Evolutionary conservation across 2,329 filamentous ascomycete genomes (phyloP).

Genomic region (Byssochlamys sp.): DNA sequence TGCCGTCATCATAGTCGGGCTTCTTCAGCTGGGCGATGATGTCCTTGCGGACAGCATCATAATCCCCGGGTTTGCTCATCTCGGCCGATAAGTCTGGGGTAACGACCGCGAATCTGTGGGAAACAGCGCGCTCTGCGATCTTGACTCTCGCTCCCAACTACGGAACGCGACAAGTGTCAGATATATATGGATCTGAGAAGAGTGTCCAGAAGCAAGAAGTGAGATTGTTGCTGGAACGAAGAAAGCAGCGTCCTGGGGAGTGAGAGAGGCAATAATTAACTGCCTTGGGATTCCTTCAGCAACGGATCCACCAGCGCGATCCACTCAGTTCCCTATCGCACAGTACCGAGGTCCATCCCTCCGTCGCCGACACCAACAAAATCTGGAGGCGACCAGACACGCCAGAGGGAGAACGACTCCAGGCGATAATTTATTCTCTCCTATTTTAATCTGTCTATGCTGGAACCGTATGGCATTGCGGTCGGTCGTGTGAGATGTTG

Average conservation of each 20-base stretch:
- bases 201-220: neutral
- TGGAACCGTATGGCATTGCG: neutral
- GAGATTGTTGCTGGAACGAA: neutral
- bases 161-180: neutral
- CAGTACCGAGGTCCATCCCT: neutral
- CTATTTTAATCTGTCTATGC: neutral
- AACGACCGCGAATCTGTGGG: neutral
- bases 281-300: neutral
- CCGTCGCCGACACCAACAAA: neutral
- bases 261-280: neutral
- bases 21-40: conserved; percentile 47
- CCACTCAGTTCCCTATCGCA: neutral
- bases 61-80: conserved; percentile 31
- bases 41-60: conserved; percentile 45
- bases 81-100: conserved; percentile 15
- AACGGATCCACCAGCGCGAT: neutral
- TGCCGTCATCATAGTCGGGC: conserved; percentile 57
- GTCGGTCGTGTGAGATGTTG: neutral
- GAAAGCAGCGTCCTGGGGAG: neutral
- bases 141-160: neutral
- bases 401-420: neutral
- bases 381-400: neutral
- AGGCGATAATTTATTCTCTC: too few relatives aligned
- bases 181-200: neutral
- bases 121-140: neutral